phyloP scores from a whole-genome alignment of 495 filamentous ascomycete genomes.

The Neurospora tetrasperma region DNA sequence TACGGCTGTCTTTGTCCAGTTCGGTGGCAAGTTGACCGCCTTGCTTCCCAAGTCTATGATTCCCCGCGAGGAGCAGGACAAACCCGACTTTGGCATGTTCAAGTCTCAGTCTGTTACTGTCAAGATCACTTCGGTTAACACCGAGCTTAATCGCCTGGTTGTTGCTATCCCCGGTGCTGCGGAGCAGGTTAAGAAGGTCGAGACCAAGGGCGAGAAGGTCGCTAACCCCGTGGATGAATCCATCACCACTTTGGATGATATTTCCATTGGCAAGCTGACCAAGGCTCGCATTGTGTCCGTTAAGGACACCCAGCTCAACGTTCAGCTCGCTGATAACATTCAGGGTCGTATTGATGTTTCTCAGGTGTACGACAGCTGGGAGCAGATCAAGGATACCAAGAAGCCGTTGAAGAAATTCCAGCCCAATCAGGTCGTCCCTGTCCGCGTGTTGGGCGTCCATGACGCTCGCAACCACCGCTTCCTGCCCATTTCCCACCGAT shows the following conservation, averaged over 20 bases:
- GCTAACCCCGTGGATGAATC: constrained; percentile 60
- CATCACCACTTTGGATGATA: constrained; percentile 54
- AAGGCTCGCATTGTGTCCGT: constrained; percentile 70
- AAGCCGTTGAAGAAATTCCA: constrained; percentile 63
- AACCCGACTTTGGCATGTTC: constrained; percentile 64
- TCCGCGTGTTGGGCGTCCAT: constrained; percentile 76
- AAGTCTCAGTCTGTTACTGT: constrained; percentile 61
- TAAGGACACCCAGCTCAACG: constrained; percentile 85
- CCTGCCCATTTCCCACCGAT: constrained; percentile 79
- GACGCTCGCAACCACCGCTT: constrained; percentile 86
- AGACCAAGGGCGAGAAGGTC: constrained; percentile 13
- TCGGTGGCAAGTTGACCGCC: constrained; percentile 65
- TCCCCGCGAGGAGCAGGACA: constrained; percentile 49
- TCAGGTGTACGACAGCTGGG: constrained; percentile 78
- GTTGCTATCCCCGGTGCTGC: constrained; percentile 25
- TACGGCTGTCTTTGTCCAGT: constrained; percentile 73
- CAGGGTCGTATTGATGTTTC: constrained; percentile 87
- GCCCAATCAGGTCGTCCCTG: constrained; percentile 56
- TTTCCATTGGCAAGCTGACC: constrained; percentile 61
- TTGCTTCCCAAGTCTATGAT: constrained; percentile 68
- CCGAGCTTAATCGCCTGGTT: constrained; percentile 28
- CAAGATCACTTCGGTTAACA: constrained; percentile 60
- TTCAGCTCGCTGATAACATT: constrained; percentile 78
- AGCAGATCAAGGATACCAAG: constrained; percentile 74
- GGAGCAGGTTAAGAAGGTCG: constrained; percentile 14